These are phyloP conservation scores for Amphicarpaea edgeworthii DNA, from an alignment of 306 rosid genomes.

Conservation along the genomic window DNA sequence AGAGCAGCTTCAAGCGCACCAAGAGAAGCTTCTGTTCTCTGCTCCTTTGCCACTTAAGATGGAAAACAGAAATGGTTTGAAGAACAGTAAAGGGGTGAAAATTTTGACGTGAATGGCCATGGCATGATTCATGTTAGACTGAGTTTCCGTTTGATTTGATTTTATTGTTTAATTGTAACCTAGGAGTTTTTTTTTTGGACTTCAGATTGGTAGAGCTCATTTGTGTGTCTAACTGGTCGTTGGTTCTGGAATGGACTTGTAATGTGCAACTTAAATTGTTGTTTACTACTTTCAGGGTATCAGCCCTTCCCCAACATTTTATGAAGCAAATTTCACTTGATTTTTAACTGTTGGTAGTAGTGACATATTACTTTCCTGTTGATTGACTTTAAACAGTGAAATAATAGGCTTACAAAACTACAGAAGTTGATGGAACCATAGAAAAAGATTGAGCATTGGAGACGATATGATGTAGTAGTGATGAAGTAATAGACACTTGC, in stretches of 20 bases:
- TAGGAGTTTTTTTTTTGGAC: slow-evolving; percentile 35
- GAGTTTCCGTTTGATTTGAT: slow-evolving; percentile 37
- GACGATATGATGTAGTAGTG: neutral
- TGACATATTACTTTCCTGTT: neutral
- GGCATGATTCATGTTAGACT: slow-evolving; percentile 32
- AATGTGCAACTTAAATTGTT: slow-evolving; percentile 37
- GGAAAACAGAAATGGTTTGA: slow-evolving; percentile 70
- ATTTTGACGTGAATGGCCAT: slow-evolving; percentile 48
- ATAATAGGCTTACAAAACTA: neutral
- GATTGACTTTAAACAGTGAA: neutral
- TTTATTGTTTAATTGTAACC: slow-evolving; percentile 41
- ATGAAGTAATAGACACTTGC: no score
- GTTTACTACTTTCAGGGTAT: slow-evolving; percentile 25
- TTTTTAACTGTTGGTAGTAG: slow-evolving; percentile 14
- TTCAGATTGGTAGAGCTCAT: slow-evolving; percentile 40
- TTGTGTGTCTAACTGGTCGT: slow-evolving; percentile 29
- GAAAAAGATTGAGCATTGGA: slow-evolving; percentile 1
- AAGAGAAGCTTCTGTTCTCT: slow-evolving; percentile 60
- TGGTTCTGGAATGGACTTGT: slow-evolving; percentile 43
- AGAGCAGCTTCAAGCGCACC: slow-evolving; percentile 44
- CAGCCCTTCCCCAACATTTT: neutral
- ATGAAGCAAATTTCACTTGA: slow-evolving; percentile 1
- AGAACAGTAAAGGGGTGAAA: slow-evolving; percentile 61
- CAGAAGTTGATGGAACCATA: neutral
- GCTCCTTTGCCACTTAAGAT: slow-evolving; percentile 85